A percentile compares a stretch with the other conserved stretches of the same genome.
These are phyloP conservation scores for Camellia granthamiana DNA, from an alignment of 148 eudicot species.

Conservation along the genomic window DNA sequence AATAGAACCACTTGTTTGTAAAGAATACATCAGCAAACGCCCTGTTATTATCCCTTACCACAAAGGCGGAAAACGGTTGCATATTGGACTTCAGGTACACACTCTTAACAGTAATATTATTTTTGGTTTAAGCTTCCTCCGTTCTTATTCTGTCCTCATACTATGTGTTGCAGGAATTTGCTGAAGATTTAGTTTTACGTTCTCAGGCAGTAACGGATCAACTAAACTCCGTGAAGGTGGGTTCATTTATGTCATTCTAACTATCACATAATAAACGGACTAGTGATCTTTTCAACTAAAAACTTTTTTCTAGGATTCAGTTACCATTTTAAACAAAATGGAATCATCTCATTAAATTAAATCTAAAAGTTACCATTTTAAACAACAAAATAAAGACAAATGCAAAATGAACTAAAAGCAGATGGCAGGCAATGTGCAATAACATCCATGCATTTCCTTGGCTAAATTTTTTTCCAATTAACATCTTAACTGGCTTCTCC, in stretches of 20 bases:
- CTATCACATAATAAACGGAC: background rate
- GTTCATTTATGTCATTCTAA: conserved; percentile 12
- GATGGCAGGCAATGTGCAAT: background rate
- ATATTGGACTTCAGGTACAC: conserved; percentile 80
- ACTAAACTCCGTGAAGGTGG: conserved; percentile 57
- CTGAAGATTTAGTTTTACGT: conserved; percentile 65
- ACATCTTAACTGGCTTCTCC: background rate
- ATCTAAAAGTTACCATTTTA: background rate
- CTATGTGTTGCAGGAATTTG: conserved; percentile 64
- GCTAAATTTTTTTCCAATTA: background rate
- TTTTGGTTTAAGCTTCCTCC: background rate
- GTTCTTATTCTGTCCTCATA: conserved; percentile 19
- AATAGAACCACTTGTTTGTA: conserved; percentile 86
- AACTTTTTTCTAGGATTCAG: background rate
- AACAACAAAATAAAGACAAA: background rate
- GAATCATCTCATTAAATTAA: too few species aligned
- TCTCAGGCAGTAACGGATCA: conserved; percentile 55
- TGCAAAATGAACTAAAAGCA: background rate
- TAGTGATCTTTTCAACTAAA: background rate
- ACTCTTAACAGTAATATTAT: background rate
- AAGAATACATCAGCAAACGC: conserved; percentile 64
- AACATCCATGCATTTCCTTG: conserved; percentile 1
- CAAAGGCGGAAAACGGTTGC: conserved; percentile 90
- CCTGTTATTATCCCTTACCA: conserved; percentile 95
- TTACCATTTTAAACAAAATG: background rate